A percentile compares a stretch with the other conserved stretches of the same genome.
These are phyloP conservation scores for Ganoderma resinaceum DNA, from an alignment of 1,284 basidiomycete species.

Conservation along the genomic window DNA sequence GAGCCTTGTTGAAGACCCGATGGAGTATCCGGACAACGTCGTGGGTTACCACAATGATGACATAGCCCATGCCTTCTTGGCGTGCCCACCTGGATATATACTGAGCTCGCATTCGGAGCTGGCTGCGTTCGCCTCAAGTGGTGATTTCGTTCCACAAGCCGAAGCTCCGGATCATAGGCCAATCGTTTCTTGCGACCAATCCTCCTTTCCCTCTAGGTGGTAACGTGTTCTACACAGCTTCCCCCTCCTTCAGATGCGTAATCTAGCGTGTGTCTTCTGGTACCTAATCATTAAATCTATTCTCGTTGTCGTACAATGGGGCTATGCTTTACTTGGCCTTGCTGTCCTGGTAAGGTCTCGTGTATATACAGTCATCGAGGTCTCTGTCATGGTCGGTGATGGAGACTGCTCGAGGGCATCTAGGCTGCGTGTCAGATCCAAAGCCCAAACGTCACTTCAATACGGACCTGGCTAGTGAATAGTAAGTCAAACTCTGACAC, in stretches of 20 bases:
- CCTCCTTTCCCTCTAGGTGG: neutral
- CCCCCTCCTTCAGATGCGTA: neutral
- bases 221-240: neutral
- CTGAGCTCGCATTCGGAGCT: neutral
- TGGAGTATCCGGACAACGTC: neutral
- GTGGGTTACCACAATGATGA: no score
- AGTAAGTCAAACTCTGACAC: no score
- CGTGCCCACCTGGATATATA: neutral
- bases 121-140: neutral
- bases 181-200: neutral
- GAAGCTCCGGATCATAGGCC: neutral
- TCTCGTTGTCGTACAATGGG: no score
- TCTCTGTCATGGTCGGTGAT: no score
- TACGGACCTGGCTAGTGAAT: no score
- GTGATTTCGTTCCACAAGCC: neutral
- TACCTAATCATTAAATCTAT: no score
- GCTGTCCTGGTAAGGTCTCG: no score
- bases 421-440: no score
- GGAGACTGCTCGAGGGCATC: no score
- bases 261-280: neutral
- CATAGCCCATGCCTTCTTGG: neutral
- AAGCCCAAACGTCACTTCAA: no score
- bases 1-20: neutral
- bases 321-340: no score
- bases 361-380: no score